A percentile compares a stretch with the other conserved stretches of the same genome.
phyloP scores from a whole-genome alignment of 1,139 yeast genomes.

The Pichia sp. region DNA sequence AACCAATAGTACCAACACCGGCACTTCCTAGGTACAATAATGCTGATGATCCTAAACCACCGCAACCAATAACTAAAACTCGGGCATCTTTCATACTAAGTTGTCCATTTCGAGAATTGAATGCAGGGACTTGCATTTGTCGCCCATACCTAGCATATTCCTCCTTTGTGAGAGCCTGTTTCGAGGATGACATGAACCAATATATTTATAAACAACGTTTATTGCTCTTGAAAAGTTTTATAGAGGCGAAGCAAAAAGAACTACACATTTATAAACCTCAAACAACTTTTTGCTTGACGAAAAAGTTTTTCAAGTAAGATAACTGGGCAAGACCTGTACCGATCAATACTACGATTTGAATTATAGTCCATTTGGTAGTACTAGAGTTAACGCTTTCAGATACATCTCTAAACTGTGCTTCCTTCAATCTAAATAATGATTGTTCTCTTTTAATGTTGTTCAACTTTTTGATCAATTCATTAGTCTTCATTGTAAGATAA shows the following conservation, averaged over 20 bases:
- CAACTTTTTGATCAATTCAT: constrained; percentile 39
- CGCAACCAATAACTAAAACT: constrained; percentile 86
- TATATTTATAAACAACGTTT: no score
- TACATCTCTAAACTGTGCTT: constrained; percentile 45
- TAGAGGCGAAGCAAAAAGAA: background rate
- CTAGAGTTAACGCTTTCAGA: constrained; percentile 47
- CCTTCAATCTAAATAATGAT: constrained; percentile 42
- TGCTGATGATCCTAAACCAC: constrained; percentile 95
- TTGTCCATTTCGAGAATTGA: constrained; percentile 55
- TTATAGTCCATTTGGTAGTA: constrained; percentile 49
- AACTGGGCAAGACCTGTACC: constrained; percentile 36
- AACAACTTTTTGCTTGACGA: constrained; percentile 33
- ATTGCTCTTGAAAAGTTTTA: no score
- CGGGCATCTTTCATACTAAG: constrained; percentile 45
- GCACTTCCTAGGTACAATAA: constrained; percentile 78
- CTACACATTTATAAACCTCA: constrained; percentile 12
- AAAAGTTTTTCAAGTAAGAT: constrained; percentile 31
- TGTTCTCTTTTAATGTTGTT: constrained; percentile 48
- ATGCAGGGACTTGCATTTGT: constrained; percentile 84
- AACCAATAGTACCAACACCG: constrained; percentile 80
- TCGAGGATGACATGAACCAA: no score
- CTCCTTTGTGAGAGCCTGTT: constrained; percentile 35
- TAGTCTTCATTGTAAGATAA: constrained; percentile 36
- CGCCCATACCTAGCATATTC: constrained; percentile 87
- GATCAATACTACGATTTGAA: constrained; percentile 40